Evolutionary conservation across 176 grass and related monocot genomes (phyloP).

Genomic region (Typha latifolia): DNA sequence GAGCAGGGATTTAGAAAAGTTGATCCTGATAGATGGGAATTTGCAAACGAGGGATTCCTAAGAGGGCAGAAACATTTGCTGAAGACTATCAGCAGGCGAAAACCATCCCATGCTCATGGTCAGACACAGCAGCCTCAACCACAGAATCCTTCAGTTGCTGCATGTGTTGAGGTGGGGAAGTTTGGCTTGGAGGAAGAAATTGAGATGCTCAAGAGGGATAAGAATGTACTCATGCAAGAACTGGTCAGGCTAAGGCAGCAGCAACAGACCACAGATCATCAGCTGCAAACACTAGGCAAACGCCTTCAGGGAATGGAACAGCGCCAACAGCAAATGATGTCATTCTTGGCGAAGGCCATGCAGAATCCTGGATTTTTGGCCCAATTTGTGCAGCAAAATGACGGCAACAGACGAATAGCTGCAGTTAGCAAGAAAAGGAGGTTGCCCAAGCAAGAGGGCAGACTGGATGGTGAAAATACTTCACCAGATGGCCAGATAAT

Average conservation of each 20-base stretch:
- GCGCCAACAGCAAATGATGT: conserved; percentile 88
- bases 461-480: conserved; percentile 26
- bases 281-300: conserved; percentile 74
- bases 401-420: conserved; percentile 58
- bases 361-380: conserved; percentile 72
- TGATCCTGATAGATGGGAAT: conserved; percentile 97
- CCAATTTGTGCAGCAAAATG: conserved; percentile 86
- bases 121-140: conserved; percentile 52
- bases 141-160: conserved; percentile 51
- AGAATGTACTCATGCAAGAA: conserved; percentile 97
- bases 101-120: conserved; percentile 45
- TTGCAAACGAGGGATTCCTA: conserved; percentile 95
- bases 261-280: conserved; percentile 79
- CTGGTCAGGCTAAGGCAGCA: conserved; percentile 78
- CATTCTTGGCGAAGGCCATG: conserved; percentile 92
- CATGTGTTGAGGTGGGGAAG: conserved; percentile 89
- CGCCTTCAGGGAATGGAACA: conserved; percentile 89
- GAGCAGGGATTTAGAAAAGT: conserved; percentile 93
- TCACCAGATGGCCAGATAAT: conserved; percentile 77
- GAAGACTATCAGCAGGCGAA: conserved; percentile 85
- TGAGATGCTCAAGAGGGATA: conserved; percentile 82
- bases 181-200: conserved; percentile 96
- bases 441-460: conserved; percentile 57
- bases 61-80: conserved; percentile 81
- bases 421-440: conserved; percentile 67